phyloP scores from a whole-genome alignment of 1,284 basidiomycete species.

The Psilocybe mexicana region DNA sequence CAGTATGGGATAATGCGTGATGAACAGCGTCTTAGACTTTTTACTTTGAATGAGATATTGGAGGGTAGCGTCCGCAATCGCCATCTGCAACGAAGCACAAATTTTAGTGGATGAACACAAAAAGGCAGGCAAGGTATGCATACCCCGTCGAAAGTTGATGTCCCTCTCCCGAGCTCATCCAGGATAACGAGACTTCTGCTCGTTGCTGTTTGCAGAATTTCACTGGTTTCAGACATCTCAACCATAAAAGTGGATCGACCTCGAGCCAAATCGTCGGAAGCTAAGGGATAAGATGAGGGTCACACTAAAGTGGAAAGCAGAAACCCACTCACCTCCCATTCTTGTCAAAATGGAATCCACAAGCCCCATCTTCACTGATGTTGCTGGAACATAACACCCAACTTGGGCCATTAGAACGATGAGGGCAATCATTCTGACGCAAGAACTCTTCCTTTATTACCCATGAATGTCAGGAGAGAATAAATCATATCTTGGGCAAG shows the following conservation, averaged over 20 bases:
- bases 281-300: conserved; percentile 38
- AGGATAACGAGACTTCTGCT: conserved; percentile 79
- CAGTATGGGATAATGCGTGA: conserved; percentile 88
- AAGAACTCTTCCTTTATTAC: conserved; percentile 65
- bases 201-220: conserved; percentile 80
- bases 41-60: conserved; percentile 67
- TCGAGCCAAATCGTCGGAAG: conserved; percentile 82
- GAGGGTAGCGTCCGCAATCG: conserved; percentile 79
- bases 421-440: conserved; percentile 74
- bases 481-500: not conserved
- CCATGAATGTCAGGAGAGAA: not conserved
- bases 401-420: conserved; percentile 71
- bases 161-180: conserved; percentile 85
- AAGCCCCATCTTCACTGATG: conserved; percentile 68
- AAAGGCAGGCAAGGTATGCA: conserved; percentile 2
- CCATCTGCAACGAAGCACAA: conserved; percentile 59
- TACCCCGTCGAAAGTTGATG: conserved; percentile 84
- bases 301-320: conserved; percentile 3
- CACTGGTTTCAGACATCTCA: conserved; percentile 92
- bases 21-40: conserved; percentile 86
- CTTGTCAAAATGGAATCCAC: conserved; percentile 86
- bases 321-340: conserved; percentile 68
- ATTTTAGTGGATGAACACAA: not conserved
- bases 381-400: conserved; percentile 79
- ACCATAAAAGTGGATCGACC: conserved; percentile 96